A percentile compares a stretch with the other conserved stretches of the same genome.
Evolutionary conservation across 257 asterid species (phyloP).

Genomic region (Lavandula angustifolia): DNA sequence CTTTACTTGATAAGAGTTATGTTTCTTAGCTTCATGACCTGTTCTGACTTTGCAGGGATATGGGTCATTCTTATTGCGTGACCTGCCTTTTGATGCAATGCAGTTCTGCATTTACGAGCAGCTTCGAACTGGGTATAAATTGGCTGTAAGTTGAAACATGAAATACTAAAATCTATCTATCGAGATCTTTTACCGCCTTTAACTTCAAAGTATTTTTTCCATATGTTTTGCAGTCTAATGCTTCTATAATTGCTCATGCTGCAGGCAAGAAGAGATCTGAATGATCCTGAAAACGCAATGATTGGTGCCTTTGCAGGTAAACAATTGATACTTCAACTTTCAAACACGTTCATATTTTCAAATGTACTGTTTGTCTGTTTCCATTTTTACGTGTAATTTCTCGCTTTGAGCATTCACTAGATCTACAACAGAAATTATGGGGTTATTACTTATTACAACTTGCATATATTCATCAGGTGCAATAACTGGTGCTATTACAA

Average conservation of each 20-base stretch:
- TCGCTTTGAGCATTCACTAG: not conserved
- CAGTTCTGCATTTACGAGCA: slow-evolving; percentile 77
- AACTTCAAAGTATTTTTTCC: not conserved
- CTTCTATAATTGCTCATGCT: slow-evolving; percentile 22
- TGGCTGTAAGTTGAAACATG: slow-evolving; percentile 54
- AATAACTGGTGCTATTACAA: slow-evolving; percentile 66
- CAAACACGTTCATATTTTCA: not conserved
- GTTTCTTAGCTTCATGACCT: not conserved
- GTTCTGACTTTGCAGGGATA: slow-evolving; percentile 48
- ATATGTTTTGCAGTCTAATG: not conserved
- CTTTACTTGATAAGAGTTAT: not conserved
- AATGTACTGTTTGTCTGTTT: too few relatives aligned
- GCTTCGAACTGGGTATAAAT: slow-evolving; percentile 58
- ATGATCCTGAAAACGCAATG: slow-evolving; percentile 65
- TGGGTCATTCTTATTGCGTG: slow-evolving; percentile 69
- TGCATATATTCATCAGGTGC: slow-evolving; percentile 46
- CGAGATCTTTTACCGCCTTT: not conserved
- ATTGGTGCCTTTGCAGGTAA: slow-evolving; percentile 79
- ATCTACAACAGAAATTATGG: not conserved
- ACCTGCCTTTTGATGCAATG: slow-evolving; percentile 73
- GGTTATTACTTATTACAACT: not conserved
- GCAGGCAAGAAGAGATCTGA: slow-evolving; percentile 67
- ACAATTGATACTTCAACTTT: not conserved
- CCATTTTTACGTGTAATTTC: not conserved
- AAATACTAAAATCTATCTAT: not conserved